Base-by-base conservation (phyloP, 139 green algal species). In the Dunaliella primolecta region DNA sequence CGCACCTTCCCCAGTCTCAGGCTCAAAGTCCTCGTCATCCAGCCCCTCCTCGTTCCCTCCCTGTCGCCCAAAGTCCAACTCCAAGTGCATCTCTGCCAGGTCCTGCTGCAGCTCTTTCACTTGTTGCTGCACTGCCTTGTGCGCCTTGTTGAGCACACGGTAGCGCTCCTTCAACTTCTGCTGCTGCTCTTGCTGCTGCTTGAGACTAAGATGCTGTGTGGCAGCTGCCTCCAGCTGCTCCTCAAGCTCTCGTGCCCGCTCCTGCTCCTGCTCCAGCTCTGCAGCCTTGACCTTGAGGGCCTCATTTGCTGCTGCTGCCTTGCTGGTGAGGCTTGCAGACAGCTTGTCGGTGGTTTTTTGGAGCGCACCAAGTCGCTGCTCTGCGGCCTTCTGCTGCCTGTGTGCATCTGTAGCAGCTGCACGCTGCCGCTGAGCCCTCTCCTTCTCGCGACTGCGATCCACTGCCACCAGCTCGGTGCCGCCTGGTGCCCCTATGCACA, bases 81-180 rank as follows among this genome's bases (percentile, higher is more conserved):
- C 25, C 71, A 31, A 11, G 71, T 32, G 71, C 71, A 31, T 32
- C 2, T 25, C 46, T 81, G 35, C 72, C 80, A 75, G 21, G 71
- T 86, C 71, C 75, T 81, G 71, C 82, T 86, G 71, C 70, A 80
- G 36, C 21, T 3, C 25, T 31, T 32, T 7, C 71, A 31, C 29
- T 2, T 35, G 71, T 21, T 35, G 71, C 71, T 77, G 71, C 2
- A 35, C 71, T 32, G 27, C 25, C 21, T 35, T 21, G 27, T 77
- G 71, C 29, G 71, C 27, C 21, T 7, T 32, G 27, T 31, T 31
- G 27, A 35, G 71, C 71, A 32, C 29, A 77, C 71, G 27, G 29
- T 32, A 77, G 71, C 46, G 15, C 7, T 31, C 15, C 27, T 31
- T 77, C 25, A 31, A n/a, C 27, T 32, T 7, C 15, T 31, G 2